These are phyloP conservation scores for Adansonia madagascariensis DNA, from an alignment of 441 rosid genomes.

Conservation along the genomic window DNA sequence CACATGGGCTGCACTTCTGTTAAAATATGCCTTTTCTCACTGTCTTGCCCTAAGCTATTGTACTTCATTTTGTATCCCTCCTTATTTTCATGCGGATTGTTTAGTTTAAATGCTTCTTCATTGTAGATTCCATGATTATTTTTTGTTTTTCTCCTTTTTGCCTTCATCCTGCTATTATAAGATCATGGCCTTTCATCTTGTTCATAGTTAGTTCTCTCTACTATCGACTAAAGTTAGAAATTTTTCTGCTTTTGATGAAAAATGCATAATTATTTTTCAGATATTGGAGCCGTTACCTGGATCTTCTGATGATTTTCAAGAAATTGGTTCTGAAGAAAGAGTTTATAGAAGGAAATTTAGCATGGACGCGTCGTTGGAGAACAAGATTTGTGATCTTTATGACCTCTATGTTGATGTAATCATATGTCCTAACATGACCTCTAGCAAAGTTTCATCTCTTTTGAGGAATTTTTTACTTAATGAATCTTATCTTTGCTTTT, in stretches of 20 bases:
- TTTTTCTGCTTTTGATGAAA: slow-evolving; percentile 11
- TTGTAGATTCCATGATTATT: neutral
- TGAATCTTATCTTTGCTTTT: slow-evolving; percentile 29
- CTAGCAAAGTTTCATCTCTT: slow-evolving; percentile 12
- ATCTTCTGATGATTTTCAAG: slow-evolving; percentile 75
- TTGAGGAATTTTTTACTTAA: slow-evolving; percentile 10
- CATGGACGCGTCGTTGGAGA: slow-evolving; percentile 84
- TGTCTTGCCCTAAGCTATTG: neutral
- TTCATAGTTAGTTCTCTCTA: neutral
- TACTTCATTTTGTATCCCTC: neutral
- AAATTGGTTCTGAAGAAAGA: slow-evolving; percentile 49
- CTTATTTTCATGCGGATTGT: neutral
- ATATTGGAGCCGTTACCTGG: slow-evolving; percentile 57
- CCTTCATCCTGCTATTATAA: neutral
- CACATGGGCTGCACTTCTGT: neutral
- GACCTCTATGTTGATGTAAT: slow-evolving; percentile 90
- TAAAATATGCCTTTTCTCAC: neutral
- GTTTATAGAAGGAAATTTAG: slow-evolving; percentile 53
- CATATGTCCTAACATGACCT: slow-evolving; percentile 14
- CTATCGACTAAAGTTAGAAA: slow-evolving; percentile 11
- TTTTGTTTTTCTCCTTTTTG: neutral
- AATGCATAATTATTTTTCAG: slow-evolving; percentile 35
- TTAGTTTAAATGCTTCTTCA: neutral
- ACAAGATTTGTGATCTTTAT: slow-evolving; percentile 89
- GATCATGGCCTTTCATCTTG: slow-evolving; percentile 12